Conservation (phyloP, 2,329 filamentous ascomycete species). For the Immersiporthe knoxdaviesiana region DNA sequence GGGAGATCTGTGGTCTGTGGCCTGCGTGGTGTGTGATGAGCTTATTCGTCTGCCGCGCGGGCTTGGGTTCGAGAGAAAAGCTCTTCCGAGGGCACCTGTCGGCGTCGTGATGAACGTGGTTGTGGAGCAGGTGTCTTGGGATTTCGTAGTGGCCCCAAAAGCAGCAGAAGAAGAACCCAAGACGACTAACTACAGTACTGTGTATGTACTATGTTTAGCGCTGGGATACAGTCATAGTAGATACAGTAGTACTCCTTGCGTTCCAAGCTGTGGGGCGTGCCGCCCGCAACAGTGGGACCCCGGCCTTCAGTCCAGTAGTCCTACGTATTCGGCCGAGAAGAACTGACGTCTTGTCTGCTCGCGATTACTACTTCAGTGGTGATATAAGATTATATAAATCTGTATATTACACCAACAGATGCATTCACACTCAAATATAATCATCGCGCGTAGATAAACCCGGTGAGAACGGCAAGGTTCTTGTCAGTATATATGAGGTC, state of each 20-base stretch:
- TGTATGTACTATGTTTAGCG: background rate
- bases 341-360: background rate
- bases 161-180: no score
- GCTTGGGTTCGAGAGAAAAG: background rate
- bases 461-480: no score
- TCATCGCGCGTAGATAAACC: no score
- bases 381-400: background rate
- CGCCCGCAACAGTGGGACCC: background rate
- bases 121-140: background rate
- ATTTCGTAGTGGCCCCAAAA: background rate
- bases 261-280: conserved; percentile 1
- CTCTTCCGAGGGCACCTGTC: background rate
- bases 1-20: background rate
- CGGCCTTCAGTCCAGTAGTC: background rate
- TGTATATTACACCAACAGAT: background rate
- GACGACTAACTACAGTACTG: no score
- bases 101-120: background rate
- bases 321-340: background rate
- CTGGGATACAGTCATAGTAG: background rate
- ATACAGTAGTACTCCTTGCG: no score
- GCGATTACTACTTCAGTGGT: background rate
- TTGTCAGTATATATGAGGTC: background rate
- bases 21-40: no score
- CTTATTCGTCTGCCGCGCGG: background rate
- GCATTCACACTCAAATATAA: background rate